Evolutionary conservation across 305 asterid species (phyloP).

Genomic region (Ilex paraguariensis): DNA sequence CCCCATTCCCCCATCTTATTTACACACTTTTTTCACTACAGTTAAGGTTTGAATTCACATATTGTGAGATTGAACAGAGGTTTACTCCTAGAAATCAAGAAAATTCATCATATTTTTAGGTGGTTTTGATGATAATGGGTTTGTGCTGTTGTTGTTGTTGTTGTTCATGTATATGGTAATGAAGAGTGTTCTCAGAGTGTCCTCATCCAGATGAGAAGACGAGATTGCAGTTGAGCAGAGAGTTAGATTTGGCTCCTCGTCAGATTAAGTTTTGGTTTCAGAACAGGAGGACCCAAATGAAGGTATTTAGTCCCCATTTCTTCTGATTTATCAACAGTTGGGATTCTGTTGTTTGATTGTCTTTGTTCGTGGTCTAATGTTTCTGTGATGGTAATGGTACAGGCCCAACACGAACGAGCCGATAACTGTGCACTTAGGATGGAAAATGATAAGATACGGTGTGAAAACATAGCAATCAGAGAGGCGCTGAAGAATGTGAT

Average conservation of each 20-base stretch:
- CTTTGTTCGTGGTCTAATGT: not conserved
- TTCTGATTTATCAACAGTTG: no score
- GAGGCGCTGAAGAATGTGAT: slow-evolving; percentile 84
- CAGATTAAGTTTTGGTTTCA: slow-evolving; percentile 99
- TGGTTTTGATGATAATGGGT: no score
- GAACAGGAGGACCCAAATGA: slow-evolving; percentile 92
- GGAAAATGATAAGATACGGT: slow-evolving; percentile 81
- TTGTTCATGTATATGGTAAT: not conserved
- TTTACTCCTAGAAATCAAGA: no score
- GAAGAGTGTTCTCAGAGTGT: slow-evolving; percentile 74
- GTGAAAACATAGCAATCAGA: slow-evolving; percentile 86
- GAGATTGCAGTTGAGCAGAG: slow-evolving; percentile 73
- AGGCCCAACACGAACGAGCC: slow-evolving; percentile 96
- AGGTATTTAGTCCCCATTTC: slow-evolving; percentile 38
- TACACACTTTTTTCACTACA: no score
- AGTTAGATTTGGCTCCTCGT: slow-evolving; percentile 79
- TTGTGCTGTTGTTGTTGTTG: not conserved
- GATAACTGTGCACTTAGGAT: slow-evolving; percentile 73
- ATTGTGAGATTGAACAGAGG: no score
- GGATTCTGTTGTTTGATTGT: not conserved
- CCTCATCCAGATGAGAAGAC: slow-evolving; percentile 98
- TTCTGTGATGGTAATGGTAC: not conserved
- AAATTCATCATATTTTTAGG: no score
- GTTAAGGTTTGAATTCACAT: no score
- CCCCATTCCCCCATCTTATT: no score